Evolutionary conservation across 495 filamentous ascomycete species (phyloP), one percentile per base, ranked within the genome.

Genomic region (Neurospora terricola): DNA sequence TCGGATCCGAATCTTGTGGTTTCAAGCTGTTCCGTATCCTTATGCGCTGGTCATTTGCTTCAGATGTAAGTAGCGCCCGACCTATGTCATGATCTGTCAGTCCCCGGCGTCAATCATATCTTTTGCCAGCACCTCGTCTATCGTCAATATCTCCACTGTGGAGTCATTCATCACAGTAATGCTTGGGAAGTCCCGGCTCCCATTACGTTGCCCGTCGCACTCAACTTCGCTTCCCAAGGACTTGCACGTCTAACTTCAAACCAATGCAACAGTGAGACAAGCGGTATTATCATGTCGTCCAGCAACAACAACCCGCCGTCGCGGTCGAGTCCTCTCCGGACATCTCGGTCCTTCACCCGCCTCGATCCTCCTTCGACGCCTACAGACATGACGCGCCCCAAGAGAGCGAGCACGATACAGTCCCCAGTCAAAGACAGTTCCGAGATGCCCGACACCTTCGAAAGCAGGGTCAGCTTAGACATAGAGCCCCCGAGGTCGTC

Each of bases 391-490:
- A 74, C 78, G 75, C 81, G 81, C 16, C 78, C 84, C 27, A 87
- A 86, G 76, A 83, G 91, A 77, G 89, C 91, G 21, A 90, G 84
- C 79, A 91, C 90, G 1, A 80, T 91, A 37, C 88, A 91, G 75
- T 77, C 85, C 9, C 23, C 73, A 18, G 79, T 84, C 42, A 77
- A 87, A 8, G 4, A 70, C 18, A 70, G 16, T 59, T 36, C 76
- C 6, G 84, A 86, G 34, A 78, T 81, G 39, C 78, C 74, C 42
- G 83, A 86, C 69, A 84, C 87, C 23, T 87, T 88, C 69, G 86
- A 89, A 73, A 83, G 86, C 18, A 82, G 85, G 38, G 78, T 80
- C 37, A 84, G 81, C 38, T 87, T 89, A 36, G 88, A 89, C 73
- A 73, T 79, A 21, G 89, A 91, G 78, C 76, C 87, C 72, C 78